Evolutionary conservation across 2,329 filamentous ascomycete species (phyloP), one percentile per base, ranked within the genome.

Genomic region (Ophiostoma australiae): DNA sequence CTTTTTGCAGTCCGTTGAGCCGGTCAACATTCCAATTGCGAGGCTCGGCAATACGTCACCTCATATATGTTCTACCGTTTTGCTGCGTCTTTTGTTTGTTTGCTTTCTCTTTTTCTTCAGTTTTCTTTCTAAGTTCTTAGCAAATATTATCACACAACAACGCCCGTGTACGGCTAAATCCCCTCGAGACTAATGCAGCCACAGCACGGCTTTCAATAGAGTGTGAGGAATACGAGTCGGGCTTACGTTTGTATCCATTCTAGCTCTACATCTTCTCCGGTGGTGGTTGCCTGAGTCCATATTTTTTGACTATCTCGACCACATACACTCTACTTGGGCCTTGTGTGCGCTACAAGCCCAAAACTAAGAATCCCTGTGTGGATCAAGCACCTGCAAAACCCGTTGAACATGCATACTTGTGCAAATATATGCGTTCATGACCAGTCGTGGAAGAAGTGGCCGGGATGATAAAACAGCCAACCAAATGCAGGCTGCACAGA

Each of bases 361-460:
- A 20, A 7, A 48, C 20, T 6, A 7, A n/a, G 5, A 6, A 48
- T 48, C 20, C 20, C 44, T 48, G 44, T 48, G 44, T 7, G 17
- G 17, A 48, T 48, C 44, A 2, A 48, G 17, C 15, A 48, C 15
- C 41, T 48, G 15, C 15, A 48, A 52, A 58, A 23, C 52, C n/a
- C 52, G 11, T 58, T 23, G 15, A 58, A 27, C 52, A 58, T 48
- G 15, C 44, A 27, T 58, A 58, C 15, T 27, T 27, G 52, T 27
- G 52, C 10, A 58, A 31, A 31, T 58, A 58, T 58, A 58, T 58
- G 52, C n/a, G 52, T 58, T 58, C 52, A 31, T 58, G 52, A n/a
- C 52, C 52, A 58, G 52, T 58, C 52, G 10, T 27, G 20, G 6
- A n/a, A 7, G 44, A n/a, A 48, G 17, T 20, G 44, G 17, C 17